A percentile compares a stretch with the other conserved stretches of the same genome.
Conservation (phyloP, 441 rosid species). For the Aquilaria agallochum region DNA sequence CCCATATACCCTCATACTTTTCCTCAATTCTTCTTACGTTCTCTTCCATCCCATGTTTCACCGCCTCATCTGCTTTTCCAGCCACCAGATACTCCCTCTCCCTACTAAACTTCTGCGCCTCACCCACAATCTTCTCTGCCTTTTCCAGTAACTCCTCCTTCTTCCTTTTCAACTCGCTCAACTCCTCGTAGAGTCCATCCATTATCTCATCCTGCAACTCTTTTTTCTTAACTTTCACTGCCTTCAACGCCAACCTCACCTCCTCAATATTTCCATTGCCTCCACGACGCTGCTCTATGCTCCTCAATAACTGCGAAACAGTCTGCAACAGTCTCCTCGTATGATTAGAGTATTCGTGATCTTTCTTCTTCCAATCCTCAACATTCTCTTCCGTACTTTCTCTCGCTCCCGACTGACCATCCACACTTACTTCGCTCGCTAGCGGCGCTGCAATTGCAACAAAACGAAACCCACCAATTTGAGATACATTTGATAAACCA, state of each 20-base stretch:
- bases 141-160: constrained; percentile 43
- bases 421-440: constrained; percentile 38
- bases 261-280: constrained; percentile 41
- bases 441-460: constrained; percentile 53
- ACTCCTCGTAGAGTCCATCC: constrained; percentile 46
- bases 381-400: constrained; percentile 18
- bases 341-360: constrained; percentile 49
- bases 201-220: constrained; percentile 60
- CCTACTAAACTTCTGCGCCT: constrained; percentile 33
- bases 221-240: constrained; percentile 53
- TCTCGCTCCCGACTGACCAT: constrained; percentile 26
- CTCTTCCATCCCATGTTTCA: constrained; percentile 38
- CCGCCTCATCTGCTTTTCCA: constrained; percentile 25
- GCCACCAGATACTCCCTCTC: constrained; percentile 29
- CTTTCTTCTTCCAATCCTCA: constrained; percentile 27
- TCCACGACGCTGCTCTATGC: constrained; percentile 53
- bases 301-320: constrained; percentile 53
- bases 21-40: constrained; percentile 43
- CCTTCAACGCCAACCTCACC: constrained; percentile 44
- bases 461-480: constrained; percentile 36
- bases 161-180: constrained; percentile 44
- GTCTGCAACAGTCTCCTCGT: constrained; percentile 57
- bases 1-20: constrained; percentile 65
- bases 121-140: constrained; percentile 44
- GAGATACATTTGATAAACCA: constrained; percentile 42